These are phyloP conservation scores for Mucor lusitanicus DNA, from an alignment of 371 early-diverging fungal species.

Conservation along the genomic window DNA sequence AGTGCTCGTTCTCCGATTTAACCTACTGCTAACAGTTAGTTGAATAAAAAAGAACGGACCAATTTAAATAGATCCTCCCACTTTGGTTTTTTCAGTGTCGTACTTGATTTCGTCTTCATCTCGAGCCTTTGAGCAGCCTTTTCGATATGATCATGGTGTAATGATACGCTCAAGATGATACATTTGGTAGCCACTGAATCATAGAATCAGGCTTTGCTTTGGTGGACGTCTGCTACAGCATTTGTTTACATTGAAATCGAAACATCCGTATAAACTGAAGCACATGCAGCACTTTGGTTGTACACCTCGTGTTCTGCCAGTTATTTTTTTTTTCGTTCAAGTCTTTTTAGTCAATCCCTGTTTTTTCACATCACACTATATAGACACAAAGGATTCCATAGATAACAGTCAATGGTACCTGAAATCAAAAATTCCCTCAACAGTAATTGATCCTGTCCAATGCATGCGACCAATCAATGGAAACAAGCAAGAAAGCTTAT, in stretches of 20 bases:
- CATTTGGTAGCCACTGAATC: background rate
- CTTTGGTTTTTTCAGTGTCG: background rate
- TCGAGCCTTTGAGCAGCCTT: background rate
- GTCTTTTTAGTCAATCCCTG: background rate
- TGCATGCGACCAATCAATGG: background rate
- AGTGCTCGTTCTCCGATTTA: constrained; percentile 25
- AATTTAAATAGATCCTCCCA: background rate
- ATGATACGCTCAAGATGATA: background rate
- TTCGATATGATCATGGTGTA: background rate
- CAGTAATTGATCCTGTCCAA: background rate
- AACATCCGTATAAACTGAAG: constrained; percentile 1
- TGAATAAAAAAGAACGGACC: background rate
- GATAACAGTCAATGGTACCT: background rate
- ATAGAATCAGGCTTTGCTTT: background rate
- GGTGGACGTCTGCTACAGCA: too few species aligned
- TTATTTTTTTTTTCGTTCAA: background rate
- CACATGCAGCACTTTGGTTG: constrained; percentile 5
- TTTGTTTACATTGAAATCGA: background rate
- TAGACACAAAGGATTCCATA: background rate
- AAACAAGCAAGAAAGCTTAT: background rate
- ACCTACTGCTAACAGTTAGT: background rate
- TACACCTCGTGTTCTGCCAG: background rate
- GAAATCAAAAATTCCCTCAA: background rate
- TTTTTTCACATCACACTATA: background rate
- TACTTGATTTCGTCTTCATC: background rate